Evolutionary conservation across 805 yeast genomes (phyloP).

Genomic region (Metschnikowia henanensis): DNA sequence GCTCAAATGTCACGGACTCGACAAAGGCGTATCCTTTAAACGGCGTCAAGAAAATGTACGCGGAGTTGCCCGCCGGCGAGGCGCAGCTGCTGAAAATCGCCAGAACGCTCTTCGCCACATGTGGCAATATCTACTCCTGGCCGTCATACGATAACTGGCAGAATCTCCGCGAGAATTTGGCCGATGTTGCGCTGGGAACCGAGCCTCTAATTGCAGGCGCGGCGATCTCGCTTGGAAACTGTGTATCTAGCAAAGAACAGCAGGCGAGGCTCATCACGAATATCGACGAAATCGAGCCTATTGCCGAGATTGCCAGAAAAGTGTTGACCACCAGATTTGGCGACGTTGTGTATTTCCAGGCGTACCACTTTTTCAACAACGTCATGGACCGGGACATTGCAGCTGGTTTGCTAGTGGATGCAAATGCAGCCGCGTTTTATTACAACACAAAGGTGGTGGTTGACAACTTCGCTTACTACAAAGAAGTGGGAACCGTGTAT

Average conservation of each 20-base stretch:
- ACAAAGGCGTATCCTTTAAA: not conserved
- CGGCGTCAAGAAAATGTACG: not conserved
- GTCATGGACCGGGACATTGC: slow-evolving; percentile 21
- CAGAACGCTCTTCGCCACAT: slow-evolving; percentile 32
- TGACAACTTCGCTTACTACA: slow-evolving; percentile 37
- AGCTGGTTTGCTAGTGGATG: slow-evolving; percentile 10
- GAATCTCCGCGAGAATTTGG: slow-evolving; percentile 22
- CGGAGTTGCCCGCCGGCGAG: slow-evolving; percentile 5
- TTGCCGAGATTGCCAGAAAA: slow-evolving; percentile 18
- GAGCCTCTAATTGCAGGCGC: slow-evolving; percentile 1
- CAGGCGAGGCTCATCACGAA: slow-evolving; percentile 15
- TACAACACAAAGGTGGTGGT: slow-evolving; percentile 27
- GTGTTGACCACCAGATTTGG: slow-evolving; percentile 22
- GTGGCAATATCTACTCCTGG: slow-evolving; percentile 37
- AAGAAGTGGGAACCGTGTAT: slow-evolving; percentile 30
- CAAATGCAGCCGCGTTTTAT: slow-evolving; percentile 18
- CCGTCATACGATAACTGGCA: slow-evolving; percentile 24
- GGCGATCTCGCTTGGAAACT: slow-evolving; percentile 38
- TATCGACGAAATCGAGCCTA: slow-evolving; percentile 1
- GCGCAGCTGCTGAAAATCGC: not conserved
- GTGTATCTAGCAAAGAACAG: slow-evolving; percentile 23
- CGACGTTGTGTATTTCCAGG: slow-evolving; percentile 40
- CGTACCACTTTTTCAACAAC: slow-evolving; percentile 36
- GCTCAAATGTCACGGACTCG: slow-evolving; percentile 23
- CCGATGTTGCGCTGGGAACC: not conserved